Conservation (phyloP, 1,139 yeast genomes). For the Zygosaccharomyces sapae region DNA sequence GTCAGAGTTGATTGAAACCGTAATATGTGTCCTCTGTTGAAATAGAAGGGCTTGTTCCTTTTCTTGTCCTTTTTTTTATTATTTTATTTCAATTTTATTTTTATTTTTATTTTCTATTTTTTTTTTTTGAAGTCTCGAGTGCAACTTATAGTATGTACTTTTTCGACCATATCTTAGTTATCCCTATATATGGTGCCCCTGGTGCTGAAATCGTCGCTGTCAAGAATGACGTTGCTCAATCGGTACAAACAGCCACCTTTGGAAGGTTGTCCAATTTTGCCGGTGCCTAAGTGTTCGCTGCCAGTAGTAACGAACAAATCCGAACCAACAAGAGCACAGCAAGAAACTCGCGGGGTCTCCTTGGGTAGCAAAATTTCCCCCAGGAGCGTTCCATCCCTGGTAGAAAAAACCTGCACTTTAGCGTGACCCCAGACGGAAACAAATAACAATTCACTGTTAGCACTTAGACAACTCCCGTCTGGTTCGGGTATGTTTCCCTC, state of each 20-base stretch:
- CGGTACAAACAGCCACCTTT: constrained; percentile 4
- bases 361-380: constrained; percentile 59
- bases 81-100: no score
- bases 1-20: no score
- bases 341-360: constrained; percentile 54
- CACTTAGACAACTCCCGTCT: constrained; percentile 71
- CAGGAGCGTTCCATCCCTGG: constrained; percentile 46
- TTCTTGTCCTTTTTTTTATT: no score
- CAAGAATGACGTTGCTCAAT: constrained; percentile 2
- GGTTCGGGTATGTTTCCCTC: constrained; percentile 52
- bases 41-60: no score
- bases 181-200: neutral
- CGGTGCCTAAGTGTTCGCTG: constrained; percentile 30
- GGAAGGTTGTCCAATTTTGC: constrained; percentile 1
- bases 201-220: constrained; percentile 4
- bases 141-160: no score
- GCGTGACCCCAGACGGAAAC: constrained; percentile 64
- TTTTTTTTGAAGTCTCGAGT: no score
- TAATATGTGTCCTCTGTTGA: no score
- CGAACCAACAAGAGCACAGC: constrained; percentile 73
- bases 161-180: no score
- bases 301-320: constrained; percentile 70
- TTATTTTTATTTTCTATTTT: no score
- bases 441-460: constrained; percentile 55
- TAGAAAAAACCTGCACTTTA: constrained; percentile 51